Evolutionary conservation across 1,284 basidiomycete species (phyloP), one percentile per base, ranked within the genome.

Genomic region (Papiliotrema laurentii): DNA sequence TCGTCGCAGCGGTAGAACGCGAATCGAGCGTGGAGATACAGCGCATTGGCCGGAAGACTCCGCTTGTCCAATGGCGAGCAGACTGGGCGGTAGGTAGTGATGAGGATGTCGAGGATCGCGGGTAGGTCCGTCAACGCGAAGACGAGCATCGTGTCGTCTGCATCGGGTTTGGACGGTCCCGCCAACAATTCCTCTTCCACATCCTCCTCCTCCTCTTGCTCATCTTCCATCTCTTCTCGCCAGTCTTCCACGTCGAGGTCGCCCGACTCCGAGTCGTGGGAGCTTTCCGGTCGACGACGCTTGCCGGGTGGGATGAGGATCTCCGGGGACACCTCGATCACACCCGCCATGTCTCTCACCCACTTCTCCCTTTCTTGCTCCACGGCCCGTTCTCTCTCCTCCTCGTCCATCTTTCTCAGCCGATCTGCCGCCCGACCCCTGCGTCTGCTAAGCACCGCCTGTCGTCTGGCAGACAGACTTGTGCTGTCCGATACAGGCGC

Each of bases 1-100:
- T 87, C 84, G 70, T 91, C 89, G 62, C 89, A 91, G 16, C 82
- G 84, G 47, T 90, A 75, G 58, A 83, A 84, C 22, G 90, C 90
- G 72, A 93, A 94, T 39, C 88, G 82, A n/a, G 87, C 83, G 39
- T 90, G 79, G 73, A 89, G 81, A 68, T 87, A 92, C 43, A 91
- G 74, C 18, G 81, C 81, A 68, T 87, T 93, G 36, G 86, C 91
- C 40, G 84, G 92, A 54, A 92, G 80, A 21, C 84, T 69, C 72
- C 90, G 80, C 54, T 83, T 78, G 55, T 84, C 74, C 51, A 78
- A 34, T 55, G 69, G 67, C 61, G 72, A 73, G 54, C 51, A 73
- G 49, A 53, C 72, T 33, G 46, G 83, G 76, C 16, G 84, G 81
- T 62, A 79, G 78, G 68, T 83, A 81, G 78, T 83, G 66, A 96